phyloP scores from a whole-genome alignment of 2,329 filamentous ascomycete genomes.

The Orbilia brochopaga region DNA sequence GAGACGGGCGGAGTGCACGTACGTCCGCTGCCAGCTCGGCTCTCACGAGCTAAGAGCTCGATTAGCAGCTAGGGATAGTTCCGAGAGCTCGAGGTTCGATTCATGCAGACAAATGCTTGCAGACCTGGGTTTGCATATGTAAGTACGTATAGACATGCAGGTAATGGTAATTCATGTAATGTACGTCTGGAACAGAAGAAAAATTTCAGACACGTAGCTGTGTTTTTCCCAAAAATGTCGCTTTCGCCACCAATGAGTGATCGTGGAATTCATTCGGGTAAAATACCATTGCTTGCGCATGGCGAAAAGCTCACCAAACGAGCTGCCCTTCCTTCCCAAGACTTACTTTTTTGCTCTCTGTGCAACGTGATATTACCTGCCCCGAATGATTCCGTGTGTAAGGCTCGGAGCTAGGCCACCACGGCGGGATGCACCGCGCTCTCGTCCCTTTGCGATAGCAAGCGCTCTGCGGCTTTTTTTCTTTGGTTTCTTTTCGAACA shows the following conservation, averaged over 20 bases:
- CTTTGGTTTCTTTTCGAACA: too few species aligned
- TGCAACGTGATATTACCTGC: constrained; percentile 5
- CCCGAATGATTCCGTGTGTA: neutral
- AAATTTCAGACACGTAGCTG: constrained; percentile 3
- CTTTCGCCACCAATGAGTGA: neutral
- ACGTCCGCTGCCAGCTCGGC: neutral
- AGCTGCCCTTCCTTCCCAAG: neutral
- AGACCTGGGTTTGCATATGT: neutral
- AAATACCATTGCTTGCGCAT: constrained; percentile 3
- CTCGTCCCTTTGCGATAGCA: too few species aligned
- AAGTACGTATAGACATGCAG: neutral
- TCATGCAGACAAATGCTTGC: neutral
- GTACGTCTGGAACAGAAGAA: neutral
- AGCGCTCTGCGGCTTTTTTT: too few species aligned
- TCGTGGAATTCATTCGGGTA: neutral
- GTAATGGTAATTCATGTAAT: neutral
- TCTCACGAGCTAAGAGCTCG: neutral
- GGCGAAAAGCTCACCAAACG: neutral
- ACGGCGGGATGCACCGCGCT: too few species aligned
- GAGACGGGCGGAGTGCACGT: constrained; percentile 5
- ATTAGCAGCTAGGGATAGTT: neutral
- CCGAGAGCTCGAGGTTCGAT: neutral
- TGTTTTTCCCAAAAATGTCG: constrained; percentile 5
- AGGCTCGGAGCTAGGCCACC: too few species aligned
- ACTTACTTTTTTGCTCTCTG: neutral